phyloP scores from a whole-genome alignment of 2,329 filamentous ascomycete species.

The Fragosphaeria purpurea region DNA sequence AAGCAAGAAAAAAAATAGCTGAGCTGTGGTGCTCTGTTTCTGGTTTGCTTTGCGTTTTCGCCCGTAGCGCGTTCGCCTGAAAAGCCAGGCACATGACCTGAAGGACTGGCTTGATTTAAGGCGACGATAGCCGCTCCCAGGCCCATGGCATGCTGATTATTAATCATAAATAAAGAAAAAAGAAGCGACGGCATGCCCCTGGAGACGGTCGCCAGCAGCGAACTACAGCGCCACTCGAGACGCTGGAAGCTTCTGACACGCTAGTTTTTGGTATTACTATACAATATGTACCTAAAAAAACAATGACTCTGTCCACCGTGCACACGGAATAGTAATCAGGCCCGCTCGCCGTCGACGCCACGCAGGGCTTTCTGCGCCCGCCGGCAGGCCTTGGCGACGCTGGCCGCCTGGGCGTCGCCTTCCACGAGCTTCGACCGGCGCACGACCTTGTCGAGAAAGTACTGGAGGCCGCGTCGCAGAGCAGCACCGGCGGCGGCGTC shows the following conservation, averaged over 20 bases:
- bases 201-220: no score
- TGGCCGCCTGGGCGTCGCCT: slow-evolving; percentile 34
- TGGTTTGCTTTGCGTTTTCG: not conserved
- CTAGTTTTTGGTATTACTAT: no score
- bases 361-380: slow-evolving; percentile 29
- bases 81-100: slow-evolving; percentile 1
- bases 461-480: slow-evolving; percentile 65
- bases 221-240: no score
- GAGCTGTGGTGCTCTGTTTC: not conserved
- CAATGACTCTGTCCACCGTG: no score
- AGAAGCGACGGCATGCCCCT: no score
- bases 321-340: no score
- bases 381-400: slow-evolving; percentile 37
- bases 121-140: slow-evolving; percentile 1
- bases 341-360: not conserved
- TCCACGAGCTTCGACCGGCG: slow-evolving; percentile 49
- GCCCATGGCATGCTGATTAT: no score
- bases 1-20: not conserved
- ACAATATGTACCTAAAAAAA: no score
- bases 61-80: not conserved
- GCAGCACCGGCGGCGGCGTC: no score
- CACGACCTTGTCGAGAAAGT: slow-evolving; percentile 69
- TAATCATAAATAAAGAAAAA: no score
- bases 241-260: no score
- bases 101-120: not conserved